Evolutionary conservation across 192 early-diverging fungal species (phyloP), one percentile per base, ranked within the genome.

Genomic region (Backusella sp.): DNA sequence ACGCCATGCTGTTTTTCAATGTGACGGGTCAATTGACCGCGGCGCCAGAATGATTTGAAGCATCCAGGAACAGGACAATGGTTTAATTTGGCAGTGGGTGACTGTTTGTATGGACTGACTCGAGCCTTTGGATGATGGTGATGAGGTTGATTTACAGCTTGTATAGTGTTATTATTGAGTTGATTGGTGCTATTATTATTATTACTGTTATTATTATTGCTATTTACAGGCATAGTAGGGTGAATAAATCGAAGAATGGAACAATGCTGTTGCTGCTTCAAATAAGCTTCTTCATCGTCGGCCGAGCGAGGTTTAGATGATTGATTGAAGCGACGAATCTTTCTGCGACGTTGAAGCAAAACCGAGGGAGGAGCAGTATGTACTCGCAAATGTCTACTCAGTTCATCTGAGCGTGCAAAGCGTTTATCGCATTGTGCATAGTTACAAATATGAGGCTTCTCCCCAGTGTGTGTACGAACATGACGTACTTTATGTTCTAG

Each of bases 401-500:
- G 73, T 74, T 96, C 93, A 75, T 96, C 95, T 2, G 92, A 90
- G 6, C 95, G 88, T 30, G 92, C 90, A 80, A 97, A 97, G 4
- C 88, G 85, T 81, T 93, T 92, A 65, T 88, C 88, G 72, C 96
- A 97, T 34, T 85, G 82, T 19, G 69, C 46, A 26, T 89, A 85
- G 0, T 83, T 82, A 81, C 96, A 97, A n/a, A 77, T 80, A 77
- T 93, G 95, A 17, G 96, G 96, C 68, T 91, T 92, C 62, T 90
- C 90, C 30, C 94, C 93, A 14, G 94, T 95, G 79, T 97, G 96
- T 8, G 93, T 93, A 70, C 94, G 90, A 72, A 92, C 85, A 76
- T 97, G 94, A 68, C 94, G 92, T 70, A 88, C 89, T 72, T 96
- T 88, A 74, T 96, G 94, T 78, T 96, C 94, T 15, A 90, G 84